phyloP scores from a whole-genome alignment of 2,329 filamentous ascomycete species.

The Corynespora cassiicola region DNA sequence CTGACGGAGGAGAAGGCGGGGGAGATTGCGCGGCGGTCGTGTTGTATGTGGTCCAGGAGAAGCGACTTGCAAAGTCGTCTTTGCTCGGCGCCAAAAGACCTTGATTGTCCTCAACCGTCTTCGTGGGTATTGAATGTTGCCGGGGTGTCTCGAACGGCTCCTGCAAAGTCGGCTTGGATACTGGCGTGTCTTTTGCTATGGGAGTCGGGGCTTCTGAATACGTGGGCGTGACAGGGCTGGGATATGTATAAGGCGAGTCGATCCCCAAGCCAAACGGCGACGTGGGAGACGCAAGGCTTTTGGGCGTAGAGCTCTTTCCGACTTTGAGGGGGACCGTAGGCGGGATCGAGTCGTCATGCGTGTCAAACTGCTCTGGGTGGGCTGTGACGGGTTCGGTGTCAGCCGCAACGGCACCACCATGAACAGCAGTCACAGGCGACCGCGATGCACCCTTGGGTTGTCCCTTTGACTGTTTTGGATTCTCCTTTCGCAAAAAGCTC shows the following conservation, averaged over 20 bases:
- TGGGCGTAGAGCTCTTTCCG: constrained; percentile 43
- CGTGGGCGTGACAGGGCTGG: constrained; percentile 37
- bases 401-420: constrained; percentile 27
- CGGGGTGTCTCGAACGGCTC: constrained; percentile 31
- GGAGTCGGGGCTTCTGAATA: constrained; percentile 22
- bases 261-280: constrained; percentile 29
- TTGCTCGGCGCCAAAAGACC: constrained; percentile 25
- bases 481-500: constrained; percentile 50
- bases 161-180: constrained; percentile 20
- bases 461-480: constrained; percentile 23
- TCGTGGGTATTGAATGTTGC: constrained; percentile 26
- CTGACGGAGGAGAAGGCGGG: constrained; percentile 49
- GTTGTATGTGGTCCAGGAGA: constrained; percentile 51
- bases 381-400: constrained; percentile 39
- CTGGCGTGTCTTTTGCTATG: constrained; percentile 14
- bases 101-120: constrained; percentile 28
- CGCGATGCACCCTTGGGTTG: constrained; percentile 26
- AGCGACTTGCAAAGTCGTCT: constrained; percentile 39
- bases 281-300: constrained; percentile 39
- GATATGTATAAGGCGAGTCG: constrained; percentile 28
- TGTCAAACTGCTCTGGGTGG: constrained; percentile 22
- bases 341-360: constrained; percentile 49
- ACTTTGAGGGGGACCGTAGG: constrained; percentile 52
- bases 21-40: constrained; percentile 49
- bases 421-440: constrained; percentile 30